phyloP scores from a whole-genome alignment of 2,329 filamentous ascomycete genomes.

The Diaporthe humulicola region DNA sequence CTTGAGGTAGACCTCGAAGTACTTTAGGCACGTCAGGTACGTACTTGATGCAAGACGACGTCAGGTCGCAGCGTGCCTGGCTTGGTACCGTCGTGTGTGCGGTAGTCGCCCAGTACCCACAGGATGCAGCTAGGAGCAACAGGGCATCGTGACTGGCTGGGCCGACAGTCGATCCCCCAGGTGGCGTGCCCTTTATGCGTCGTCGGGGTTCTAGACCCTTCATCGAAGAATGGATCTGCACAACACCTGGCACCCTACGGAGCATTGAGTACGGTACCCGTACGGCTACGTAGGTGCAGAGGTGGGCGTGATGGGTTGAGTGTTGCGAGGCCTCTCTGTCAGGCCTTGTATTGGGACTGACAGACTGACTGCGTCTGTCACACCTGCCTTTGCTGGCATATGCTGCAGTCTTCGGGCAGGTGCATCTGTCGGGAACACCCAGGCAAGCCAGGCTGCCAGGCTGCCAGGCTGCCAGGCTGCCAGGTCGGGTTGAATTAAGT shows the following conservation, averaged over 20 bases:
- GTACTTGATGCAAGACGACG: conserved; percentile 6
- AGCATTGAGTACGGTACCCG: no score
- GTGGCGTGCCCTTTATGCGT: conserved; percentile 1
- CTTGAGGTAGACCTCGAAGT: neutral
- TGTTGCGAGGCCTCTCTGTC: no score
- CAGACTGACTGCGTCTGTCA: neutral
- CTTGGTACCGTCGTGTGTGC: neutral
- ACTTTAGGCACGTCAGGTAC: no score
- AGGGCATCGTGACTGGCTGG: neutral
- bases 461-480: neutral
- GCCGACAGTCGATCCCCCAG: neutral
- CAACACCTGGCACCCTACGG: no score
- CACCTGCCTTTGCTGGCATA: neutral
- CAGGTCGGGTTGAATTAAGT: neutral
- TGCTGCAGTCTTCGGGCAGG: neutral
- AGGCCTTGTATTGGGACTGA: neutral
- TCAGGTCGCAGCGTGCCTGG: conserved; percentile 16
- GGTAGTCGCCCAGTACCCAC: neutral
- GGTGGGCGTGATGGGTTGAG: no score
- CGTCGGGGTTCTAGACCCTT: conserved; percentile 2
- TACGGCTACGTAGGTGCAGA: no score
- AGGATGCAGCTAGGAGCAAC: neutral
- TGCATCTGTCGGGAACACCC: neutral
- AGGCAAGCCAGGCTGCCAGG: neutral
- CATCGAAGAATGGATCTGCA: conserved; percentile 10